Evolutionary conservation across 2,329 filamentous ascomycete species (phyloP).

Genomic region (Fusarium liriodendri): DNA sequence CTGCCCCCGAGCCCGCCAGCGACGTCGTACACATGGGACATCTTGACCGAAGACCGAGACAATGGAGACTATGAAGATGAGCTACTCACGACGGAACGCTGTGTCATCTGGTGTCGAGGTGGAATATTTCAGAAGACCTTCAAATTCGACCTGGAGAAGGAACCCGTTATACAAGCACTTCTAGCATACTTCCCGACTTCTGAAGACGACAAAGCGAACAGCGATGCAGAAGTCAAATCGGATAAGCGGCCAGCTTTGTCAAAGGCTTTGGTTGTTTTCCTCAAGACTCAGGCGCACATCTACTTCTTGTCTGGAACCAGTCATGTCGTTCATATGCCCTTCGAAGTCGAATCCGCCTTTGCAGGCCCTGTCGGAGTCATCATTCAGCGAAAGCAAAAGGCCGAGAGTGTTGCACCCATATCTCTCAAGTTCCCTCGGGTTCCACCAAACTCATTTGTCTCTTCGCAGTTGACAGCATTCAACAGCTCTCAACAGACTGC

Average conservation of each 20-base stretch:
- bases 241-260: constrained; percentile 52
- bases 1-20: constrained; percentile 74
- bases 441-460: constrained; percentile 86
- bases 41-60: constrained; percentile 56
- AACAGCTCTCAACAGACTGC: constrained; percentile 62
- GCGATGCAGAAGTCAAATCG: constrained; percentile 12
- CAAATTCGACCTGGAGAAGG: constrained; percentile 87
- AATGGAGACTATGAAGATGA: constrained; percentile 75
- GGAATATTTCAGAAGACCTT: constrained; percentile 87
- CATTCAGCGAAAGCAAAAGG: constrained; percentile 80
- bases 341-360: constrained; percentile 90
- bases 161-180: constrained; percentile 86
- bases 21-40: constrained; percentile 81
- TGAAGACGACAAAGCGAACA: constrained; percentile 48
- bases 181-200: constrained; percentile 82
- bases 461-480: constrained; percentile 70
- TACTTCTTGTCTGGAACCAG: constrained; percentile 90
- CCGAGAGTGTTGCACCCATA: constrained; percentile 61
- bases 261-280: constrained; percentile 86
- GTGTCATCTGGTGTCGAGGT: constrained; percentile 90
- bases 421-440: constrained; percentile 69
- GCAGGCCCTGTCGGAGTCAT: constrained; percentile 85
- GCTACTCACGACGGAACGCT: constrained; percentile 77
- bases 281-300: constrained; percentile 92
- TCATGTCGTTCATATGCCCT: constrained; percentile 92